Conservation (phyloP, 1,139 yeast genomes). For the Martiniozyma asiatica region DNA sequence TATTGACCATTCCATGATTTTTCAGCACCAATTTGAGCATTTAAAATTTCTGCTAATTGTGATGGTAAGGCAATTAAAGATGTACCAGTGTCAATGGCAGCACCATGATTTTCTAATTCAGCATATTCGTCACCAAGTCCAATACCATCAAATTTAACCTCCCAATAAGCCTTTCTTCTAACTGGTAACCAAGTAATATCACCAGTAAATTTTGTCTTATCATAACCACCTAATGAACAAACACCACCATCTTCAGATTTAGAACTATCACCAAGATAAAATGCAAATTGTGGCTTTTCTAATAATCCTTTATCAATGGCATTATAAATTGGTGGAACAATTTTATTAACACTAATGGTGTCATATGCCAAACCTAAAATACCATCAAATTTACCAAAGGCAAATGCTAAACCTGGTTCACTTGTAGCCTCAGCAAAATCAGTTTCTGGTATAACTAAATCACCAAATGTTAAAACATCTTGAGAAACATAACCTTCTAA, state of each 20-base stretch:
- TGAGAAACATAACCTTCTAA: conserved; percentile 85
- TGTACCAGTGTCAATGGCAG: conserved; percentile 97
- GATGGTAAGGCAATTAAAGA: conserved; percentile 91
- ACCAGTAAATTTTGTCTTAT: conserved; percentile 61
- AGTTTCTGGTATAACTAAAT: conserved; percentile 71
- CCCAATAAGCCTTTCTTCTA: conserved; percentile 99
- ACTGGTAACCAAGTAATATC: conserved; percentile 90
- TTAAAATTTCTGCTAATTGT: conserved; percentile 86
- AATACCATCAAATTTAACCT: conserved; percentile 82
- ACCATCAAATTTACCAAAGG: conserved; percentile 97
- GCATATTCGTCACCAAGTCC: conserved; percentile 89
- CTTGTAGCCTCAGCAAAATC: conserved; percentile 94
- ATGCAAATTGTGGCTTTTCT: conserved; percentile 77
- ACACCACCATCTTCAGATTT: conserved; percentile 72
- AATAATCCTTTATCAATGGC: conserved; percentile 73
- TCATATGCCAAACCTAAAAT: conserved; percentile 90
- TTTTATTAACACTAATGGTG: conserved; percentile 73
- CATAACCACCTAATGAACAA: conserved; percentile 92
- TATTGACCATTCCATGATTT: conserved; percentile 98
- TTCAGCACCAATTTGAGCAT: conserved; percentile 91
- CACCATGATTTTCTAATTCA: conserved; percentile 72
- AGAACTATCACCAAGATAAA: conserved; percentile 72
- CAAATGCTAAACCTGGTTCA: conserved; percentile 96
- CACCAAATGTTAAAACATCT: conserved; percentile 73
- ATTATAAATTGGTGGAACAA: conserved; percentile 88